phyloP scores from a whole-genome alignment of 441 rosid species.

The Populus hybrid region DNA sequence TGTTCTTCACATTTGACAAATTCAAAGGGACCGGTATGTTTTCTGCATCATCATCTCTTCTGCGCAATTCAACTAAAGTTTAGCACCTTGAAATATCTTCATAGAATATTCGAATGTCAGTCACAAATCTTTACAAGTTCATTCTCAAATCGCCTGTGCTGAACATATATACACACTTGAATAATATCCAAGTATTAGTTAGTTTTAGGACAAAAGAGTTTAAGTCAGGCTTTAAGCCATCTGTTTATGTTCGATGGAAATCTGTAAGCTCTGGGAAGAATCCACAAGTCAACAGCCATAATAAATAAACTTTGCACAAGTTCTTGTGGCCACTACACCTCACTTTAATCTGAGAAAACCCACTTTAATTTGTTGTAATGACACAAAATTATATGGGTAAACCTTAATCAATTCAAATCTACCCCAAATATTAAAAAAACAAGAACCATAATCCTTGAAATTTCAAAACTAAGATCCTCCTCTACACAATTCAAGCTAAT shows the following conservation, averaged over 20 bases:
- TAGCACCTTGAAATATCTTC: background rate
- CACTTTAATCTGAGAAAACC: too few relatives aligned
- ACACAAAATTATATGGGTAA: background rate
- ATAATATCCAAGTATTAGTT: background rate
- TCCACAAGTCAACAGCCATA: background rate
- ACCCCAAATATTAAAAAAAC: background rate
- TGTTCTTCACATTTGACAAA: conserved; percentile 43
- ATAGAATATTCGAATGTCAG: background rate
- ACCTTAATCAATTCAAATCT: background rate
- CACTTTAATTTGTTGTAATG: too few relatives aligned
- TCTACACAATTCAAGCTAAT: background rate
- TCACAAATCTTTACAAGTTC: background rate
- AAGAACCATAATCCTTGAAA: background rate
- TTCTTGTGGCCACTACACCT: background rate
- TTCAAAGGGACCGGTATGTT: conserved; percentile 42
- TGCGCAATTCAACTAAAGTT: conserved; percentile 16
- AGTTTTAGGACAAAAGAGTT: background rate
- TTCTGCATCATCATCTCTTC: conserved; percentile 41
- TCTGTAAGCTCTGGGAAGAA: background rate
- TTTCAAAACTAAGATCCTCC: background rate
- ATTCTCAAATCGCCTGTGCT: background rate
- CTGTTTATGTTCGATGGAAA: background rate
- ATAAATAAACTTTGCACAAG: background rate
- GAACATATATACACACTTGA: background rate
- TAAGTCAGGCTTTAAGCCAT: background rate